phyloP scores from a whole-genome alignment of 768 basidiomycete species.

The Mycena epipterygia region DNA sequence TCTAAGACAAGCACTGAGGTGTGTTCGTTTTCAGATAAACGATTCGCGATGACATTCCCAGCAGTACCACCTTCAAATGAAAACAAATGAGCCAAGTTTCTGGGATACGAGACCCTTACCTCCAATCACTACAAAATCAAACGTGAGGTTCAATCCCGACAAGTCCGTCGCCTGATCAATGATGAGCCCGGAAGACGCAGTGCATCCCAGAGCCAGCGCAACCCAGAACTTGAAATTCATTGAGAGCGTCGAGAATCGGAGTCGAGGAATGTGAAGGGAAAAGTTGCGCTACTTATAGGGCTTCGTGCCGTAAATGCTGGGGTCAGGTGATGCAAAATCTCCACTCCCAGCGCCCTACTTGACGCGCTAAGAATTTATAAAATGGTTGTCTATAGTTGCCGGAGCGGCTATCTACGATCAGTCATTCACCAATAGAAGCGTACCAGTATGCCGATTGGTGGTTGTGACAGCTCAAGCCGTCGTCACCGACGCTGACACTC shows the following conservation, averaged over 20 bases:
- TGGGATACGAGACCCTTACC: background rate
- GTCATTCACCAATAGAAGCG: too few species aligned
- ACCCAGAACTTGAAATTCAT: background rate
- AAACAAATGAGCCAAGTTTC: background rate
- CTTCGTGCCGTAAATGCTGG: background rate
- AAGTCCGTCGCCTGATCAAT: background rate
- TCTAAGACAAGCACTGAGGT: slow-evolving; percentile 25
- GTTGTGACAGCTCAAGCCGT: too few species aligned
- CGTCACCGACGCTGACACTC: too few species aligned
- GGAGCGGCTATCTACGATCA: too few species aligned
- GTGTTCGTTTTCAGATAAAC: slow-evolving; percentile 2
- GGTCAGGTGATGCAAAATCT: too few species aligned
- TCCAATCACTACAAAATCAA: slow-evolving; percentile 24
- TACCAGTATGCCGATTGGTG: too few species aligned
- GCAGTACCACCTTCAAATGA: slow-evolving; percentile 11
- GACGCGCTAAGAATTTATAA: too few species aligned
- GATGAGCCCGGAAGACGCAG: background rate
- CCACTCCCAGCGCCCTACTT: too few species aligned
- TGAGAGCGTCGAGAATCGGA: background rate
- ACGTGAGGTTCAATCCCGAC: background rate
- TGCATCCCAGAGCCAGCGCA: background rate
- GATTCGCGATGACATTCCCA: slow-evolving; percentile 13
- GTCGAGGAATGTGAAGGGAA: background rate
- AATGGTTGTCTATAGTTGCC: too few species aligned
- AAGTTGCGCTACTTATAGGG: slow-evolving; percentile 7